Evolutionary conservation across 306 rosid species (phyloP).

Genomic region (Trichosanthes truncata): DNA sequence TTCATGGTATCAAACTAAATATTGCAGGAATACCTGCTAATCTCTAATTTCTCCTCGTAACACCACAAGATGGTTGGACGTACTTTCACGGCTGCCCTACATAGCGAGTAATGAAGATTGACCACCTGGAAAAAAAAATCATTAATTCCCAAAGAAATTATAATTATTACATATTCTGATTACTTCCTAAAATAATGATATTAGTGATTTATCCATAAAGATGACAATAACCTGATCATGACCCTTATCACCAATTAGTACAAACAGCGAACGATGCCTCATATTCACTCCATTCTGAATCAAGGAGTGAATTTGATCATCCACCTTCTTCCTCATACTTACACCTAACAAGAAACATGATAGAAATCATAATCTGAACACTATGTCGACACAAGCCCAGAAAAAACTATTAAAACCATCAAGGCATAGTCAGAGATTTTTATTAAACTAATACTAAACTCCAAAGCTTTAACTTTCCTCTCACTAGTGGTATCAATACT

Average conservation of each 20-base stretch:
- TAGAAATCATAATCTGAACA: too few species aligned
- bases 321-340: too few species aligned
- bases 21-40: background rate
- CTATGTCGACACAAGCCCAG: too few species aligned
- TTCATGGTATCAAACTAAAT: background rate
- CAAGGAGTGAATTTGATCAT: background rate
- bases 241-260: background rate
- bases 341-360: too few species aligned
- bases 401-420: too few species aligned
- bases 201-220: background rate
- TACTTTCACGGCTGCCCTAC: background rate
- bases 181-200: background rate
- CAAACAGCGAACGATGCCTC: background rate
- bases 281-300: background rate
- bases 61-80: background rate
- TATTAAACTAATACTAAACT: background rate
- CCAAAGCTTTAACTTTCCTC: background rate
- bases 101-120: background rate
- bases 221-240: background rate
- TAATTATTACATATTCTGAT: background rate
- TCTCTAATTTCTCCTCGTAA: background rate
- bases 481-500: background rate
- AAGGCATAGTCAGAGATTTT: background rate
- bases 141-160: background rate
- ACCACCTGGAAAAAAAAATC: background rate